A percentile compares a stretch with the other conserved stretches of the same genome.
Conservation (phyloP, 2,329 filamentous ascomycete genomes). For the Geoglossum cookeanum region DNA sequence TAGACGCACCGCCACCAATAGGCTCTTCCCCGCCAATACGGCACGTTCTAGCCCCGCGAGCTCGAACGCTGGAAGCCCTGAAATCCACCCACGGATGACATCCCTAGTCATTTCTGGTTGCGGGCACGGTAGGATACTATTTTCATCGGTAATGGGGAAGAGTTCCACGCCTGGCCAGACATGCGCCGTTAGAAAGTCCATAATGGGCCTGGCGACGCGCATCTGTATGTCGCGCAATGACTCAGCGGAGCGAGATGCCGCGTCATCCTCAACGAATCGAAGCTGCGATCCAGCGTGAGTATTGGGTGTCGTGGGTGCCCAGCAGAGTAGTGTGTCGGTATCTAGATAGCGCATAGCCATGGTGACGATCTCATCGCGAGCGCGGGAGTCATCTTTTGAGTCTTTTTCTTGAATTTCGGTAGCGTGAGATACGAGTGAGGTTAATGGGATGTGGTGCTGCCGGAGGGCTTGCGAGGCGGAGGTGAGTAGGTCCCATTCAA, state of each 20-base stretch:
- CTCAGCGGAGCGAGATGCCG: constrained; percentile 27
- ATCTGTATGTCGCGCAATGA: constrained; percentile 57
- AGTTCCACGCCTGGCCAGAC: constrained; percentile 77
- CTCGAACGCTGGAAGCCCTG: constrained; percentile 54
- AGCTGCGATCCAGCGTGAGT: constrained; percentile 21
- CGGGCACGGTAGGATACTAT: constrained; percentile 53
- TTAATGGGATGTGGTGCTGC: constrained; percentile 77
- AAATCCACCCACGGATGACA: constrained; percentile 61
- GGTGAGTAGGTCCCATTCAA: constrained; percentile 81
- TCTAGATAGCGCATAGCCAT: constrained; percentile 70
- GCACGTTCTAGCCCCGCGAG: constrained; percentile 73
- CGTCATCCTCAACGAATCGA: constrained; percentile 25
- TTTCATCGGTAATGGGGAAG: constrained; percentile 56
- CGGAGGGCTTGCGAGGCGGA: constrained; percentile 69
- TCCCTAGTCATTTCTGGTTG: constrained; percentile 60
- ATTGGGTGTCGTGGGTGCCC: constrained; percentile 41
- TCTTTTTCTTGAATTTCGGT: constrained; percentile 61
- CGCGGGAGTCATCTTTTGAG: constrained; percentile 25
- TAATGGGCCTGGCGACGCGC: constrained; percentile 47
- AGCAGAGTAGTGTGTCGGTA: constrained; percentile 85
- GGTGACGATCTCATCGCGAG: constrained; percentile 43
- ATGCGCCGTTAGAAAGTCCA: constrained; percentile 47
- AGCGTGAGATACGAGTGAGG: constrained; percentile 65
- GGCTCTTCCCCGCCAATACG: constrained; percentile 68
- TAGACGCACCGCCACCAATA: constrained; percentile 58